These are phyloP conservation scores for Malassezia slooffiae DNA, from an alignment of 1,284 basidiomycete species.

Conservation along the genomic window DNA sequence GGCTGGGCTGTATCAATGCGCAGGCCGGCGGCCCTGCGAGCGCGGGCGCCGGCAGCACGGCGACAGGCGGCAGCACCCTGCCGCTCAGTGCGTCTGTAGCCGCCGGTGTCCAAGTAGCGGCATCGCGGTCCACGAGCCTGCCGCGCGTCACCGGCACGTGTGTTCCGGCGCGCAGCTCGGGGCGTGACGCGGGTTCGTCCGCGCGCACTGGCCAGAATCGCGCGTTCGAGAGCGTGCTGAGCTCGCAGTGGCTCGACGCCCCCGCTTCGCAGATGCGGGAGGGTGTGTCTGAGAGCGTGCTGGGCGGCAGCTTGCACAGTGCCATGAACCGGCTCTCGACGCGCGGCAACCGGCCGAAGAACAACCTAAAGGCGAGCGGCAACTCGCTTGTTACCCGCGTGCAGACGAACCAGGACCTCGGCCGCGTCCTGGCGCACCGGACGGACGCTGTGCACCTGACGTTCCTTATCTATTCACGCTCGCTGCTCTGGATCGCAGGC, in stretches of 20 bases:
- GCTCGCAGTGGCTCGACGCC: slow-evolving; percentile 35
- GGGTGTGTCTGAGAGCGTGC: slow-evolving; percentile 17
- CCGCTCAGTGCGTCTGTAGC: too few species aligned
- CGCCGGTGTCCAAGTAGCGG: too few species aligned
- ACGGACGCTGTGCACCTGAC: slow-evolving; percentile 53
- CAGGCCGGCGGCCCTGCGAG: slow-evolving; percentile 21
- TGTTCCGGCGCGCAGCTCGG: background rate
- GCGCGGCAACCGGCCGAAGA: slow-evolving; percentile 60
- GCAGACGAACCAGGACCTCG: slow-evolving; percentile 65
- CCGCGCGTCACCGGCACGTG: slow-evolving; percentile 2
- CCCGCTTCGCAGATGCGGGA: slow-evolving; percentile 22
- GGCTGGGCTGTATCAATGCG: slow-evolving; percentile 20
- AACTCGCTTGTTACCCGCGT: slow-evolving; percentile 78
- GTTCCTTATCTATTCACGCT: too few species aligned
- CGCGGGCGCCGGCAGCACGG: too few species aligned
- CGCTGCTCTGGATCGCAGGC: slow-evolving; percentile 31
- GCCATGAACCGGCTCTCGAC: slow-evolving; percentile 21
- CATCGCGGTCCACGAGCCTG: too few species aligned
- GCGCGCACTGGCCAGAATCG: slow-evolving; percentile 22
- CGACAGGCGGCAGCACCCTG: too few species aligned
- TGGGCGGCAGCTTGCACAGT: slow-evolving; percentile 20
- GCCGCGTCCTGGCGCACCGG: slow-evolving; percentile 56
- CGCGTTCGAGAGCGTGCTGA: too few species aligned
- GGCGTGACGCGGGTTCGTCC: slow-evolving; percentile 9
- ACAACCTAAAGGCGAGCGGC: slow-evolving; percentile 72